Percentiles rank a stretch among this genome's conserved stretches.
Conservation (phyloP, 176 grass and related monocot genomes). For the Phragmites australis region DNA sequence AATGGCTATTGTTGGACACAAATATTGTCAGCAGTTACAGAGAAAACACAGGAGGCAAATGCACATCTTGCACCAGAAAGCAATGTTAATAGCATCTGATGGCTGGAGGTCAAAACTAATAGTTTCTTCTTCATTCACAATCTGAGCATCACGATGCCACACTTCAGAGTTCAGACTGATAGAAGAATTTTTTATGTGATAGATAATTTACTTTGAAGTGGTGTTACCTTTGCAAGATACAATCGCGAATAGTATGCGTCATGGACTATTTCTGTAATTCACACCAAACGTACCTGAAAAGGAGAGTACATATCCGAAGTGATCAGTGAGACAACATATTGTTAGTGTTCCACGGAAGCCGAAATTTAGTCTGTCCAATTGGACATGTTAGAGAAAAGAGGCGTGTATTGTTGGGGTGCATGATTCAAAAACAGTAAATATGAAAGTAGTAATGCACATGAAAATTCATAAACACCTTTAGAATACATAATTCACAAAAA, state of each 20-base stretch:
- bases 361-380: conserved; percentile 2
- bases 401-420: neutral
- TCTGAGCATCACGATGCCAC: conserved; percentile 35
- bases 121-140: conserved; percentile 67
- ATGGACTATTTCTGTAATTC: conserved; percentile 85
- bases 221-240: conserved; percentile 80
- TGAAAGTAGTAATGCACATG: neutral
- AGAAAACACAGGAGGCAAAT: conserved; percentile 25
- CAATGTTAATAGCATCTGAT: conserved; percentile 98
- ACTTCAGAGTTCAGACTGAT: conserved; percentile 24
- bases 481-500: neutral
- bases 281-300: conserved; percentile 72
- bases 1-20: neutral
- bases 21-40: neutral
- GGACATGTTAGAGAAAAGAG: conserved; percentile 7
- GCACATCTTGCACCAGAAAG: conserved; percentile 92
- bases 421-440: neutral
- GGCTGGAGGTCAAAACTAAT: conserved; percentile 82
- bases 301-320: neutral
- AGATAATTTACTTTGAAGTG: conserved; percentile 4
- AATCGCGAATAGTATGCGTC: conserved; percentile 83
- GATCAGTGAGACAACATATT: conserved; percentile 21
- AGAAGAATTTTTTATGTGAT: neutral
- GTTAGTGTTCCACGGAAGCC: neutral
- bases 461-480: conserved; percentile 11